Conservation (phyloP, 768 basidiomycete species). For the Boletus rufocinnamomeus region DNA sequence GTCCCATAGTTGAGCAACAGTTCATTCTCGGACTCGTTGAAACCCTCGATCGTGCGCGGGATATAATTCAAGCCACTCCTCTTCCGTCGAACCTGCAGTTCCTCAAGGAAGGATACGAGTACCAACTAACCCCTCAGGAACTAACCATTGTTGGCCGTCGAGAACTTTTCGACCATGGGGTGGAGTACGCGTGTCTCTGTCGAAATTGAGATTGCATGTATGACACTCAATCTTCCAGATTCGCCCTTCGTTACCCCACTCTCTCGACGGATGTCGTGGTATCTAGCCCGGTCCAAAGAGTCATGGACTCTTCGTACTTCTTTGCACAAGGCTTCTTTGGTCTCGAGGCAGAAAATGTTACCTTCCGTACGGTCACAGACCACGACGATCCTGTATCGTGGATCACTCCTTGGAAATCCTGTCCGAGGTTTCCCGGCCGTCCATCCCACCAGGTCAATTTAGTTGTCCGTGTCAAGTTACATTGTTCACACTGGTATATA, state of each 20-base stretch:
- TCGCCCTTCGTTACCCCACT: constrained; percentile 25
- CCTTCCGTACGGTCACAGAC: constrained; percentile 36
- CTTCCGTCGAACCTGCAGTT: constrained; percentile 40
- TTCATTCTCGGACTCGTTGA: constrained; percentile 37
- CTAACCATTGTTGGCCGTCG: constrained; percentile 40
- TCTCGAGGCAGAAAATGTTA: constrained; percentile 27
- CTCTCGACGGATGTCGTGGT: constrained; percentile 21
- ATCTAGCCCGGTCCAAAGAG: constrained; percentile 23
- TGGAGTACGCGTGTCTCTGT: constrained; percentile 28
- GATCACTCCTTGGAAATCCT: constrained; percentile 45
- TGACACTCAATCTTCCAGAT: constrained; percentile 10
- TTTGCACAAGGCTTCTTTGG: constrained; percentile 44
- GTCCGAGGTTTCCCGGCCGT: constrained; percentile 25
- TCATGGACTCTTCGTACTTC: constrained; percentile 44
- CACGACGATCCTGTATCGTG: constrained; percentile 39
- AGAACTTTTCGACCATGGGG: constrained; percentile 44
- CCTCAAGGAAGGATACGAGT: constrained; percentile 39
- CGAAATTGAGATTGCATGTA: neutral
- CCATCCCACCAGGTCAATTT: constrained; percentile 9
- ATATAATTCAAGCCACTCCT: constrained; percentile 27
- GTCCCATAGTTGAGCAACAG: constrained; percentile 35
- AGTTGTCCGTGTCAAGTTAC: neutral
- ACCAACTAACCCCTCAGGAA: constrained; percentile 36
- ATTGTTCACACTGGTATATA: neutral
- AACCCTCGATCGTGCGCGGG: constrained; percentile 31